Percentiles rank a stretch among this genome's conserved stretches.
These are phyloP conservation scores for Cytospora mali DNA, from an alignment of 2,329 filamentous ascomycete genomes.

Conservation along the genomic window DNA sequence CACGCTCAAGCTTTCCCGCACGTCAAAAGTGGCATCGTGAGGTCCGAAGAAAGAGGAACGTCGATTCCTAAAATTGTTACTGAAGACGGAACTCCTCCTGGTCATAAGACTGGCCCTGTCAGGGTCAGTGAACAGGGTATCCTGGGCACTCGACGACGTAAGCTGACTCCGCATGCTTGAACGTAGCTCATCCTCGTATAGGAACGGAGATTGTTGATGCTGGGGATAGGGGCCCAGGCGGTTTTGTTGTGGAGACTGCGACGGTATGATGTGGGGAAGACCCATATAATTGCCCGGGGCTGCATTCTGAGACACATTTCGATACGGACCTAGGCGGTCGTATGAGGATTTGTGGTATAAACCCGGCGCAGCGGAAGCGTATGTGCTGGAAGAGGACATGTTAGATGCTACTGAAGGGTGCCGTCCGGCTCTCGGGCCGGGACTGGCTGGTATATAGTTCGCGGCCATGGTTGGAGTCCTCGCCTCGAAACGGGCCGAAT, in stretches of 20 bases:
- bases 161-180: constrained; percentile 61
- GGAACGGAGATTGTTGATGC: constrained; percentile 45
- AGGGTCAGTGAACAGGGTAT: constrained; percentile 56
- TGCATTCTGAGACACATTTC: constrained; percentile 28
- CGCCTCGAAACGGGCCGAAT: constrained; percentile 25
- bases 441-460: constrained; percentile 14
- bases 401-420: constrained; percentile 25
- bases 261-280: constrained; percentile 26
- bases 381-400: constrained; percentile 24
- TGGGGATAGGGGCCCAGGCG: constrained; percentile 26
- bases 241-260: constrained; percentile 25
- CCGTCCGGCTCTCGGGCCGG: constrained; percentile 17
- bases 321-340: constrained; percentile 22
- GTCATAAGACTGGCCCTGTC: constrained; percentile 82
- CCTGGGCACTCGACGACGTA: constrained; percentile 58
- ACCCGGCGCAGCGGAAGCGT: constrained; percentile 19
- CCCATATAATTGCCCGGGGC: constrained; percentile 26
- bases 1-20: constrained; percentile 58
- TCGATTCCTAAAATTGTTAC: constrained; percentile 32
- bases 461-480: constrained; percentile 16
- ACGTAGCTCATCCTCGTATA: constrained; percentile 54
- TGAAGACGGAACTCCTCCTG: constrained; percentile 72
- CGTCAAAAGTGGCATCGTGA: constrained; percentile 22
- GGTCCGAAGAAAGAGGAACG: constrained; percentile 29
- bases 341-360: constrained; percentile 25